Base-by-base conservation (phyloP, 2,329 filamentous ascomycete species). In the Clarireedia hainanense region DNA sequence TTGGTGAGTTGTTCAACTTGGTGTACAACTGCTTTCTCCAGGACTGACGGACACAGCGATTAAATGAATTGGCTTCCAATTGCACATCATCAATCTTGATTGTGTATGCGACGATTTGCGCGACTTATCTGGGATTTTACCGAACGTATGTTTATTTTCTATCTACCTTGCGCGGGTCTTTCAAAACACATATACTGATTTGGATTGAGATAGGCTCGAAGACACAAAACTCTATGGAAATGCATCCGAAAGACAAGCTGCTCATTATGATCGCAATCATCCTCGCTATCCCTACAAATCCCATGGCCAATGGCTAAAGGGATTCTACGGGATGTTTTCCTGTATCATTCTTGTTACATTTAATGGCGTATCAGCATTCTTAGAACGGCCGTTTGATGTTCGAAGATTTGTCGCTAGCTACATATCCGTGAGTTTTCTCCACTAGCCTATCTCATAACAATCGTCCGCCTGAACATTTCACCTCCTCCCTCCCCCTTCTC, bases 1-100 rank as follows among this genome's bases (percentile, higher is more conserved):
- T 61, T 68, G 52, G 71, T 72, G 61, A 63, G 70, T 10, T 5
- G 27, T 30, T 10, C 27, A 9, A 30, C 27, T 30, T 30, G 27
- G 27, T 30, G 27, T 30, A 30, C 27, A 30, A 12, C 7, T 30
- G 27, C 7, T 30, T 30, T 30, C 27, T 30, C 10, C 27, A 10
- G 27, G 27, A 10, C 27, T 30, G 27, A 30, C 27, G 27, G 27
- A 30, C 6, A 36, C 52, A 73, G 72, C 63, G 70, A 36, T 58
- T 74, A 27, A 64, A 65, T 17, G 71, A 73, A 56, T 65, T 74
- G 14, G 68, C 68, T 9, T 68, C 69, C 46, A 72, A 72, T 47
- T 71, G 67, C 52, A 70, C 70, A 1, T 69, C 71, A 5, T 71
- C 72, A 12, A 72, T 68, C 59, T 61, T 74, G n/a, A 70, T 74